Evolutionary conservation across 345 rosid genomes (phyloP), one percentile per base, ranked within the genome.

Genomic region (Firmiana major): DNA sequence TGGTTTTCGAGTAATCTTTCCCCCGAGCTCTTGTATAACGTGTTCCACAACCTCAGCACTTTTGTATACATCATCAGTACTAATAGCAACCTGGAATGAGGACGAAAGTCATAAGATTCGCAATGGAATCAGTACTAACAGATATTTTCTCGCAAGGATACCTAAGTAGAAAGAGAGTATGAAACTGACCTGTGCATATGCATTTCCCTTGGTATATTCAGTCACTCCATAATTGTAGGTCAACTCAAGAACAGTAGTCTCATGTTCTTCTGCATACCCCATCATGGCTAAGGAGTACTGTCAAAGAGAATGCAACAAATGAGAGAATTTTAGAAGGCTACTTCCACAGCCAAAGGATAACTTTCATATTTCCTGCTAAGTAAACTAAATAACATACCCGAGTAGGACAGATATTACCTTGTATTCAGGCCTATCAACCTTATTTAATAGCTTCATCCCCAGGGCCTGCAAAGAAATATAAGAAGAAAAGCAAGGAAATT

Each of bases 51-150:
- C 97, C 85, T 92, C 98, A 9, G 82, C 99, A 83, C 99, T 96
- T 72, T 91, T 92, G 93, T 92, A 93, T 76, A 93, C 99, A 85
- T 93, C 98, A 85, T 92, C 87, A 3, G 99, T 96, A 73, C 98
- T 54, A 68, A 96, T 86, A 49, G 97, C 97, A 69, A 95, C 76
- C 98, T 93, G 80, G 71, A 60, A 78, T 48, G 2, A 4, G 48
- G 36, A 67, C 13, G 68, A 69, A 19, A 74, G 49, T 13, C 17
- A 78, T 63, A 63, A 60, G 6, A 12, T n/a, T n/a, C n/a, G 21
- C 9, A 26, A 10, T 11, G 7, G 49, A 28, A 66, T 3, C 3
- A 15, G 6, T 38, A n/a, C 8, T 12, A 71, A 6, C 10, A 17
- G 17, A 63, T 63, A 19, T 43, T 71, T 48, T 40, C 49, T 34